A percentile compares a stretch with the other conserved stretches of the same genome.
Conservation (phyloP, 805 yeast genomes). For the Candida sithepensis region DNA sequence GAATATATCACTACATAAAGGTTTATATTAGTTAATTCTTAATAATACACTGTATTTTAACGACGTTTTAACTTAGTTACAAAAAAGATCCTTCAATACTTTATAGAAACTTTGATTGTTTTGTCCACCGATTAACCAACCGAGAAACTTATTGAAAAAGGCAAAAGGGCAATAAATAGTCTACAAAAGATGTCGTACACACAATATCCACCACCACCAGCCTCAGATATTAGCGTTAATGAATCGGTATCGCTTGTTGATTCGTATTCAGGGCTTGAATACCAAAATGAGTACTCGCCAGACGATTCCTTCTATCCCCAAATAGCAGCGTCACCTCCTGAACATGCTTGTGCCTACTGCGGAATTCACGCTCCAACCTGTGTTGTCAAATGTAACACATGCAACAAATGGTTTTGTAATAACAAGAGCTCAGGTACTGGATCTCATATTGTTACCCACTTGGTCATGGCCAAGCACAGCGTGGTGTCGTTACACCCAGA, state of each 20-base stretch:
- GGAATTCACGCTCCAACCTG: slow-evolving; percentile 62
- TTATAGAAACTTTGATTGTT: too few species aligned
- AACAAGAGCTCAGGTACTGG: slow-evolving; percentile 50
- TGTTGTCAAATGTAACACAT: slow-evolving; percentile 71
- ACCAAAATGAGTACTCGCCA: neutral
- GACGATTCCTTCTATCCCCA: neutral
- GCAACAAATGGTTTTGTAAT: slow-evolving; percentile 90
- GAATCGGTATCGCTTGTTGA: neutral
- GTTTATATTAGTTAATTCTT: too few species aligned
- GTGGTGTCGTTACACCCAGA: slow-evolving; percentile 71
- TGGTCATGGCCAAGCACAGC: slow-evolving; percentile 77
- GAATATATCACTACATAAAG: too few species aligned
- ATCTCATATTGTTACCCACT: slow-evolving; percentile 82
- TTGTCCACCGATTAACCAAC: too few species aligned
- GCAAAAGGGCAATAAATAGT: neutral
- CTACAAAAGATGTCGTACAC: neutral
- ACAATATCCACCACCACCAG: neutral
- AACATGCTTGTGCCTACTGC: slow-evolving; percentile 60
- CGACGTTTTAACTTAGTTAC: too few species aligned
- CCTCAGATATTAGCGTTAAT: neutral
- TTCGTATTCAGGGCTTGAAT: neutral
- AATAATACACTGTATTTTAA: too few species aligned
- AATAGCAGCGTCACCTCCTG: slow-evolving; percentile 11
- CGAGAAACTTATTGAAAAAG: neutral
- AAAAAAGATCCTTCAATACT: too few species aligned